phyloP scores from a whole-genome alignment of 768 basidiomycete species.

The Amanita polypyramis region DNA sequence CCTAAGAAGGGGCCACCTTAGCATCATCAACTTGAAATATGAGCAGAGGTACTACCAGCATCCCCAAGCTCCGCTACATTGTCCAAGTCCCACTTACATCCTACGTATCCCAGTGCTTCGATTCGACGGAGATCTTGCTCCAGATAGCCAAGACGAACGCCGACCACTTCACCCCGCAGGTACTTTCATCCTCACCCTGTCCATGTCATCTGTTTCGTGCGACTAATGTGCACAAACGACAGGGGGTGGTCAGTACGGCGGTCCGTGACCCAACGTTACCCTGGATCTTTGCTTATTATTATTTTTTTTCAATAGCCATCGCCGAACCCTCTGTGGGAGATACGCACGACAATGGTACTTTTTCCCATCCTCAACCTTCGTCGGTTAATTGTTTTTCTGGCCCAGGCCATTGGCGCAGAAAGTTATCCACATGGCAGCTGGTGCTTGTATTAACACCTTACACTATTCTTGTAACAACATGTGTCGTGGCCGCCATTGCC shows the following conservation, averaged over 20 bases:
- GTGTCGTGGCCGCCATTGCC: conserved; percentile 11
- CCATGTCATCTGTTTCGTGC: not conserved
- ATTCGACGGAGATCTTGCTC: not conserved
- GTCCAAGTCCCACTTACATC: not conserved
- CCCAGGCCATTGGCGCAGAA: not conserved
- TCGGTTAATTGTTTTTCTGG: not conserved
- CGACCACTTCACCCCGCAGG: not conserved
- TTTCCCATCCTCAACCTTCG: not conserved
- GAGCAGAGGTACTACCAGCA: no score
- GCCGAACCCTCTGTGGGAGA: not conserved
- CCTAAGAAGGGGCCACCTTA: no score
- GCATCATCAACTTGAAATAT: no score
- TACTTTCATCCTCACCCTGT: not conserved
- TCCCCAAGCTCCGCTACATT: not conserved
- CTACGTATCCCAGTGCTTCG: not conserved
- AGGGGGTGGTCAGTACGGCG: not conserved
- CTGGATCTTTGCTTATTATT: not conserved
- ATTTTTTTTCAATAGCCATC: not conserved
- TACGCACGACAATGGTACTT: not conserved
- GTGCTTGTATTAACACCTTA: conserved; percentile 15
- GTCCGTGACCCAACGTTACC: not conserved
- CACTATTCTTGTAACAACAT: conserved; percentile 13
- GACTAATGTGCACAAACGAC: not conserved
- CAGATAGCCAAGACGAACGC: not conserved
- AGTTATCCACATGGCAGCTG: conserved; percentile 3